phyloP scores from a whole-genome alignment of 116 monocot species.

The Trichopus zeylanicus region DNA sequence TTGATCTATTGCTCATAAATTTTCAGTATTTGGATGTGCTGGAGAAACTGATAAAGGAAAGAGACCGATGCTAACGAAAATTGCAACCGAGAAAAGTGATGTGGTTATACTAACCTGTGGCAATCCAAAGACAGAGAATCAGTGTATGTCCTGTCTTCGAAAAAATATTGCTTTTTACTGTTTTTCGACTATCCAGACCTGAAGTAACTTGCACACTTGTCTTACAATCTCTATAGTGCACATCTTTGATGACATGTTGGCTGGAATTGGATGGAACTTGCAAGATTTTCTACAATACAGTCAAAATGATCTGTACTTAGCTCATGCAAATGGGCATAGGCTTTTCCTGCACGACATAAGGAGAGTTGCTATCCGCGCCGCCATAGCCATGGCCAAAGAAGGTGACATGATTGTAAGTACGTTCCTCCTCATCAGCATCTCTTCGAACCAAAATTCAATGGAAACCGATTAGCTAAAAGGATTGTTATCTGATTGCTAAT shows the following conservation, averaged over 20 bases:
- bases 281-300: background rate
- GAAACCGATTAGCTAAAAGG: background rate
- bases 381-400: background rate
- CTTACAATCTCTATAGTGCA: background rate
- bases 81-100: constrained; percentile 7
- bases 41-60: constrained; percentile 11
- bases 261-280: constrained; percentile 1
- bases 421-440: background rate
- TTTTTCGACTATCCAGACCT: no score
- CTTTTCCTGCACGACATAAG: background rate
- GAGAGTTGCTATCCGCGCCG: background rate
- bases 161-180: no score
- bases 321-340: background rate
- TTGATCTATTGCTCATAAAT: no score
- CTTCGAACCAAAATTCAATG: background rate
- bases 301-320: background rate
- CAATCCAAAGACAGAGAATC: constrained; percentile 12
- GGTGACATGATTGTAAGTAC: constrained; percentile 2
- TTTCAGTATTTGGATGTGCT: constrained; percentile 10
- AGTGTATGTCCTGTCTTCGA: background rate
- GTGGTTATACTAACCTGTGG: constrained; percentile 4
- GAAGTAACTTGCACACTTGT: background rate
- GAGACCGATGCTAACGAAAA: constrained; percentile 1
- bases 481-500: background rate
- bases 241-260: constrained; percentile 1